Evolutionary conservation across 495 filamentous ascomycete genomes (phyloP), one percentile per base, ranked within the genome.

Genomic region (Lasiosphaeria miniovina): DNA sequence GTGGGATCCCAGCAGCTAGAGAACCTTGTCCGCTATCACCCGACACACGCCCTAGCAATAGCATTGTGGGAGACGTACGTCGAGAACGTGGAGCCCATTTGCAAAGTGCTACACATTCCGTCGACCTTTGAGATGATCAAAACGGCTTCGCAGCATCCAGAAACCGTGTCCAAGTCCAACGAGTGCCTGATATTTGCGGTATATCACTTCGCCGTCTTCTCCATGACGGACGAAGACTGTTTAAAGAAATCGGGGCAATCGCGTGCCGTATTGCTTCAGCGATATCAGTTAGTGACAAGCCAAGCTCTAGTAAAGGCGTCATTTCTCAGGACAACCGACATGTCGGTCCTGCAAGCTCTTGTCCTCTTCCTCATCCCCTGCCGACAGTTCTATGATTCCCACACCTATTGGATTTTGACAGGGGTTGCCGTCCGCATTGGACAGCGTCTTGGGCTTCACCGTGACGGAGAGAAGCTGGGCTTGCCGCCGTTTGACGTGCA

Each of bases 401-500:
- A 69, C 46, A 65, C 72, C 2, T 53, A 71, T 12, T 80, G 73
- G 71, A 68, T 74, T 49, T 67, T 80, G 33, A 74, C 71, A 1
- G 78, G 77, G 0, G 60, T 73, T 4, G 71, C 75, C 17, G 62
- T 73, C 36, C 74, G 79, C 33, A 75, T 81, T 36, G 74, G 68
- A n/a, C 75, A 74, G 59, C 66, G 71, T 32, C 67, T 79, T 2
- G 76, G 78, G 8, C 66, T 82, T 2, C 74, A 79, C 55, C 65
- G 82, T 36, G 85, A 88, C 62, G 84, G 82, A 3, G 61, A 68
- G 38, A 73, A 75, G 45, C 78, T 83, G 46, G 74, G 75, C 32
- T 72, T 87, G 0, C 75, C 80, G 0, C 77, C 82, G 1, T 86
- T 88, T 62, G 83, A 88, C 49, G 77, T 79, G 0, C 83, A 89